Base-by-base conservation (phyloP, 345 rosid species). In the Gynandropsis gynandra region DNA sequence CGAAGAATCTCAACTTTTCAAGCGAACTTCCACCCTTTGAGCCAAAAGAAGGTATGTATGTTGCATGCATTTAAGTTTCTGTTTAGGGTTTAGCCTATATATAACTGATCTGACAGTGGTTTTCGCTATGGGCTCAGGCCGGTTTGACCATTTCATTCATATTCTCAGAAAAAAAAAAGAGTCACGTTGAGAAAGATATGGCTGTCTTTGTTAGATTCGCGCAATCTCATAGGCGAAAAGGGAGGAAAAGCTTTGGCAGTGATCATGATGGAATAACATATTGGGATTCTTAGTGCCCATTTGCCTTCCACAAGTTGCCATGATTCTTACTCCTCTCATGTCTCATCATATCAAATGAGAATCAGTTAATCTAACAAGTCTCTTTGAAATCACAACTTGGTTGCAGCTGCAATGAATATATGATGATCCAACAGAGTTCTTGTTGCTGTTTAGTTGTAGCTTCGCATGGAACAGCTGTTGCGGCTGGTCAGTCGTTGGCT, bases 201-300 rank as follows among this genome's bases (percentile, higher is more conserved):
- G 8, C 52, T 52, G 60, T 41, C 39, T 52, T 59, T 58, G 50
- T 19, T 59, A 52, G 54, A 59, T 59, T 53, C 56, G 53, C 45
- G 46, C 51, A 36, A 59, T 66, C 65, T 59, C 51, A 58, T 24
- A 2, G 29, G 29, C 29, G 5, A 24, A 24, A 24, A 24, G 5
- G 29, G 5, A 24, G 4, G 5, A 24, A 24, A 24, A 24, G 29
- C 29, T 24, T 34, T 40, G 4, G 11, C 34, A 55, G 55, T 59
- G 70, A 47, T 47, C 54, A 13, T 46, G 46, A 59, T 33, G 60
- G 70, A 65, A 65, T 47, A 52, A 3, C 52, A 39, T 50, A 44
- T 29, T 37, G 53, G 18, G 13, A 43, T 57, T 17, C 16, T 35
- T 49, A 13, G 34, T 16, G 16, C 40, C 36, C 63, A 64, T 16